Percentiles rank a stretch among this genome's conserved stretches.
Evolutionary conservation across 2,329 filamentous ascomycete genomes (phyloP).

Genomic region (Sporothrix mexicana): DNA sequence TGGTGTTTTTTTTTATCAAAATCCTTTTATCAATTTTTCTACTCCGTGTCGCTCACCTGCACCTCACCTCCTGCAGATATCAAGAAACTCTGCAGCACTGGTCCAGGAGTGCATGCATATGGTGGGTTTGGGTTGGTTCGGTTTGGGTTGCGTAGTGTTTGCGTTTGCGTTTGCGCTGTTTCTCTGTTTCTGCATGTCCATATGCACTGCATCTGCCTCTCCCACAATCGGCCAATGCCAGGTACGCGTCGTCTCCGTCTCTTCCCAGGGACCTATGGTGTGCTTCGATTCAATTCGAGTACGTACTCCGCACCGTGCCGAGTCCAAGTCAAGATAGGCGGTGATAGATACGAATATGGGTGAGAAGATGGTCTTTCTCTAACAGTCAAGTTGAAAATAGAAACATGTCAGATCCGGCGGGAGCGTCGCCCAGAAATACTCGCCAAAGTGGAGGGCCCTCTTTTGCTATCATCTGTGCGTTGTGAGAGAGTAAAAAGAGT

Average conservation of each 20-base stretch:
- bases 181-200: neutral
- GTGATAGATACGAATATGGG: neutral
- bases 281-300: neutral
- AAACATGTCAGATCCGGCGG: neutral
- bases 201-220: neutral
- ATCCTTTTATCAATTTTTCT: too few species aligned
- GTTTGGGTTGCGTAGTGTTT: too few species aligned
- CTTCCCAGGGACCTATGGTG: neutral
- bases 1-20: too few species aligned
- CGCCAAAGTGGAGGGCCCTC: neutral
- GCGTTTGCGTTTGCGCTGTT: too few species aligned
- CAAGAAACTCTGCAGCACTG: neutral
- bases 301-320: neutral
- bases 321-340: neutral
- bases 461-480: conserved; percentile 17
- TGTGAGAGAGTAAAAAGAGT: neutral
- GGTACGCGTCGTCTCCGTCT: conserved; percentile 3
- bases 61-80: too few species aligned
- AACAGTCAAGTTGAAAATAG: conserved; percentile 23
- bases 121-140: neutral
- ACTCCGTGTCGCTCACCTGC: too few species aligned
- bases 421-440: neutral
- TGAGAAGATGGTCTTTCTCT: too few species aligned
- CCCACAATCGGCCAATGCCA: neutral
- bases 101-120: conserved; percentile 25